Base-by-base conservation (phyloP, 208 protist genomes). In the Wallacemonas rigidus region DNA sequence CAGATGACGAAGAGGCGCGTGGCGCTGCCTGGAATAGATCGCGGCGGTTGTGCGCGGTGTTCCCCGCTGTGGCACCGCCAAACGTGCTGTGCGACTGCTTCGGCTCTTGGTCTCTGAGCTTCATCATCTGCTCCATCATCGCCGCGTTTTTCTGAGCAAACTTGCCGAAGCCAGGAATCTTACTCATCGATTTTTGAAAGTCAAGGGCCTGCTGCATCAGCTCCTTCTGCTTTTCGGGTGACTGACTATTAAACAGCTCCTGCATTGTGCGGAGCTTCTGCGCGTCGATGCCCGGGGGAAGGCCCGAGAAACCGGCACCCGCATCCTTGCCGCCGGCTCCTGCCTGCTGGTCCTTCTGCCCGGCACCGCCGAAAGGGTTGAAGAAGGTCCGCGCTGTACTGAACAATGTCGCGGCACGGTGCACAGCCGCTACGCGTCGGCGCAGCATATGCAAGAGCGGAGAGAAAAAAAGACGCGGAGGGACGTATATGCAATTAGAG, bases 131-230 rank as follows among this genome's bases (percentile, higher is more conserved):
- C 79, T 95, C 86, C 81, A 97, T 82, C 67, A 93, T 72, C 38
- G 76, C 71, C 2, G 83, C 71, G 60, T 93, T 92, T 67, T 84
- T 88, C 60, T 95, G 80, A 7, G 88, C 68, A 5, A 94, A 50
- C 71, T 88, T 94, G 4, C 82, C 81, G 53, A 97, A 72, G 0
- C 89, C 88, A 0, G 89, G 89, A 3, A 95, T 80, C 69, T 92
- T 94, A 38, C 82, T 75, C 77, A 95, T 83, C 67, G 78, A 85
- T 70, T 93, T 91, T 67, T 95, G 92, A 62, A 97, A 83, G 54
- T 93, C 83, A 51, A 93, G 55, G 3, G 89, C 89, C 72, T 95
- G 86, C 64, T 90, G 80, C 83, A 97, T 85, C 76, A 97, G 77
- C 75, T 97, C 80, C 75, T 81, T 67, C 54, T 95, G 92, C 78